A percentile compares a stretch with the other conserved stretches of the same genome.
phyloP scores from a whole-genome alignment of 768 basidiomycete species.

The Boletus sensibilis region DNA sequence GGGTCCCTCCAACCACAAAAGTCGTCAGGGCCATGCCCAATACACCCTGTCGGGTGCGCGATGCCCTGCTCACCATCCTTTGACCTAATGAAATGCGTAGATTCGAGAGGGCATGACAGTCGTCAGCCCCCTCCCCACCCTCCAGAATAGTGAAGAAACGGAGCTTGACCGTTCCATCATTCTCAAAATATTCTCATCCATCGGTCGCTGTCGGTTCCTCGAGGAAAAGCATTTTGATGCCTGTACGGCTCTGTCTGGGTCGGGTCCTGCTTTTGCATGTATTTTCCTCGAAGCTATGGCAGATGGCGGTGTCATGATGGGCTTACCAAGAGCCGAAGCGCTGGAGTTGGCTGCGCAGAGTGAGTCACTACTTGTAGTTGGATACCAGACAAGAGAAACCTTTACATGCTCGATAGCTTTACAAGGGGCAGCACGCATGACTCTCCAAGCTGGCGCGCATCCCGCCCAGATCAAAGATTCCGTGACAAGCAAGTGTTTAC shows the following conservation, averaged over 20 bases:
- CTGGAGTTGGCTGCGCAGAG: slow-evolving; percentile 95
- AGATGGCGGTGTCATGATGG: slow-evolving; percentile 99
- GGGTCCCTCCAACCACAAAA: slow-evolving; percentile 75
- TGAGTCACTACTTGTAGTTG: slow-evolving; percentile 37
- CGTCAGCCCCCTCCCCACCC: slow-evolving; percentile 67
- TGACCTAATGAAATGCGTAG: slow-evolving; percentile 39
- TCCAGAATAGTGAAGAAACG: slow-evolving; percentile 37
- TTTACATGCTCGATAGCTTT: slow-evolving; percentile 53
- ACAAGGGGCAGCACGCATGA: slow-evolving; percentile 97
- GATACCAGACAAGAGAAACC: background rate
- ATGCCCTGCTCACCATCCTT: background rate
- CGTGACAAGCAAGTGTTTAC: slow-evolving; percentile 76
- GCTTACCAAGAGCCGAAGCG: slow-evolving; percentile 89
- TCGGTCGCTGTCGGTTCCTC: slow-evolving; percentile 92
- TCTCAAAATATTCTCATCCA: slow-evolving; percentile 93
- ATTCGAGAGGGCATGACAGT: slow-evolving; percentile 99
- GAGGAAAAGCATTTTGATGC: slow-evolving; percentile 99
- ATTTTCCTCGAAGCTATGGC: slow-evolving; percentile 98
- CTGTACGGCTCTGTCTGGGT: slow-evolving; percentile 93
- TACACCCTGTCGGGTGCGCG: slow-evolving; percentile 85
- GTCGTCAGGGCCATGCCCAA: slow-evolving; percentile 98
- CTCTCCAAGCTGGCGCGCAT: slow-evolving; percentile 81
- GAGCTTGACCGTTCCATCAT: slow-evolving; percentile 71
- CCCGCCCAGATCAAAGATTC: slow-evolving; percentile 97
- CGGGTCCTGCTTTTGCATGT: slow-evolving; percentile 95